Conservation (phyloP, 495 filamentous ascomycete species). For the Penicillium robsamsonii region DNA sequence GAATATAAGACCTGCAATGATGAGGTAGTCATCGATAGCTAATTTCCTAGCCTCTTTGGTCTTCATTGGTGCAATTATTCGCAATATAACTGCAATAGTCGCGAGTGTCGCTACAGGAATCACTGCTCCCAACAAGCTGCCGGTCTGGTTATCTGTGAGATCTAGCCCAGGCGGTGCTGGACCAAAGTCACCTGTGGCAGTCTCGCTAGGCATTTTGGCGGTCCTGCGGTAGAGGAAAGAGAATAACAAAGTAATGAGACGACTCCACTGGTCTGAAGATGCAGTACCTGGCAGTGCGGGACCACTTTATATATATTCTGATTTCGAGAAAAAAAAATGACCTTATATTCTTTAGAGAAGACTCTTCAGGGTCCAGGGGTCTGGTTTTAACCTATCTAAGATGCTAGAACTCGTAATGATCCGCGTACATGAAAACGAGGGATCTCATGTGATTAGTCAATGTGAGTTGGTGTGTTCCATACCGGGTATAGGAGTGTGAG, state of each 20-base stretch:
- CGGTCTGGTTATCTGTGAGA: not conserved
- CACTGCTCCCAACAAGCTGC: not conserved
- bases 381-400: not conserved
- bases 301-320: not conserved
- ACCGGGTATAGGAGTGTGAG: no score
- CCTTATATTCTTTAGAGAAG: not conserved
- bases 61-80: not conserved
- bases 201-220: not conserved
- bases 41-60: not conserved
- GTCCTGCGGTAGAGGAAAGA: not conserved
- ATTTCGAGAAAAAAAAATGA: no score
- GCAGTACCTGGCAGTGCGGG: not conserved
- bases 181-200: not conserved
- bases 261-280: not conserved
- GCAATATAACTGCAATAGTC: not conserved
- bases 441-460: no score
- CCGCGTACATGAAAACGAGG: no score
- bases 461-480: no score
- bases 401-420: not conserved
- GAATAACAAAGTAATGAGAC: not conserved
- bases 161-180: not conserved
- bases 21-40: not conserved
- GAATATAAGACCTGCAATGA: not conserved
- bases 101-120: not conserved
- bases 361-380: no score